Base-by-base conservation (phyloP, 2,329 filamentous ascomycete genomes). In the Aschersonia sp. region DNA sequence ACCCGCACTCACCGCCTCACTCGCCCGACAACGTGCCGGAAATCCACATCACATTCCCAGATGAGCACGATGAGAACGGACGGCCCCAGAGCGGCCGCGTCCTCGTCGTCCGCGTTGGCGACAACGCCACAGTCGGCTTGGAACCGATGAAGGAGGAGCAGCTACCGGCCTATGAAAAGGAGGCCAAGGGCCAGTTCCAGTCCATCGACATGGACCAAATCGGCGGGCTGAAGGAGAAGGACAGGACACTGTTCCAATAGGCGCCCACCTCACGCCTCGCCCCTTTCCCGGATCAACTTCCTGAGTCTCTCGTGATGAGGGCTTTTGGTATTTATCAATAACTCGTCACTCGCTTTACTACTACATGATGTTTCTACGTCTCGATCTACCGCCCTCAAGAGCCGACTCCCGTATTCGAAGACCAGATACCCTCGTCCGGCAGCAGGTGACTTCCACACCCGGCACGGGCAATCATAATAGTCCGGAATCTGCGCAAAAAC, bases 1-100 rank as follows among this genome's bases (percentile, higher is more conserved):
- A 85, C 66, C 84, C 85, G 33, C 72, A 76, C 51, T 83, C 80
- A 53, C 83, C 87, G 12, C 85, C 89, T 29, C 71, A 83, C 57
- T 86, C 83, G 43, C 83, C 85, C n/a, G 86, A 79, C 65, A 83
- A 85, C 55, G 76, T 97, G 31, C 92, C 92, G 22, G 86, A 97
- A 69, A 98, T 98, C 59, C 87, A 89, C 67, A 95, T 98, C 65
- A 97, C 92, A 37, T 97, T 98, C 72, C 92, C 92, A 12, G 87
- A 94, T 58, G 92, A 97, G 71, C 83, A 94, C 56, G 89, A 96
- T 60, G 85, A 87, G 55, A 71, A 78, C 47, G 90, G 90, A 56
- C 87, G 81, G 65, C 76, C 76, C 57, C 85, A 85, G 69, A 87
- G 83, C 55, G 90, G 90, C 35, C 81, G 89, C 33, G 88, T 97